Percentiles rank a stretch among this genome's conserved stretches.
Evolutionary conservation across 2,329 filamentous ascomycete genomes (phyloP).

Genomic region (Clonostachys solani): DNA sequence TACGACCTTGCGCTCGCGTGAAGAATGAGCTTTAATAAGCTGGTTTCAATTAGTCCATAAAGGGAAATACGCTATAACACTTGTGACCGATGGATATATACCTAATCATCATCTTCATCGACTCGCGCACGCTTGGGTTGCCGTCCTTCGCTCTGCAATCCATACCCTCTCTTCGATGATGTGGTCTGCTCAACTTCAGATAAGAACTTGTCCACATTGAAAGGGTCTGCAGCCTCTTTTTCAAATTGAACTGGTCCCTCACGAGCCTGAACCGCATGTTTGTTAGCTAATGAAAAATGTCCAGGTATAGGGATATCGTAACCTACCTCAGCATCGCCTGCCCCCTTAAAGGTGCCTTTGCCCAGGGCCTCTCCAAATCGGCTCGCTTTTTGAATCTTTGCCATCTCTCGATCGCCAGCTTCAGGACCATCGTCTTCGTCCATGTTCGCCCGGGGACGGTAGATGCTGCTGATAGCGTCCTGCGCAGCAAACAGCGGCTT

Average conservation of each 20-base stretch:
- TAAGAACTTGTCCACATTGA: conserved; percentile 93
- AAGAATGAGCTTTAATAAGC: too few relatives aligned
- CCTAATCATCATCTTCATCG: conserved; percentile 55
- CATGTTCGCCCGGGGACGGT: conserved; percentile 72
- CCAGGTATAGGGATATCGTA: background rate
- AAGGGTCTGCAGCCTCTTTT: conserved; percentile 80
- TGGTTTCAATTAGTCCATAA: too few relatives aligned
- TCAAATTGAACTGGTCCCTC: conserved; percentile 96
- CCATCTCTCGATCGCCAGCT: conserved; percentile 77
- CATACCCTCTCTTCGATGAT: conserved; percentile 70
- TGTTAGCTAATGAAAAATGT: background rate
- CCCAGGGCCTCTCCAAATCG: conserved; percentile 85
- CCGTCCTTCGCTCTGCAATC: conserved; percentile 61
- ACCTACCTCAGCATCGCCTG: conserved; percentile 73
- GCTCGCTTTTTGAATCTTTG: conserved; percentile 79
- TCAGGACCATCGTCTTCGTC: conserved; percentile 77
- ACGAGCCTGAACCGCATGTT: conserved; percentile 46
- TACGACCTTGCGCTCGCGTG: too few relatives aligned
- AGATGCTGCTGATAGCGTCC: conserved; percentile 92
- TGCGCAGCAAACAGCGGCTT: conserved; percentile 96
- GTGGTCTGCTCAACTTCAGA: conserved; percentile 64
- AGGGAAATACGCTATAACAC: too few relatives aligned
- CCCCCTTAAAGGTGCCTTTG: conserved; percentile 85
- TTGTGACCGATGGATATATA: background rate
- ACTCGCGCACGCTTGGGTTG: conserved; percentile 71